Evolutionary conservation across 1,284 basidiomycete species (phyloP).

Genomic region (Farysia itapuensis): DNA sequence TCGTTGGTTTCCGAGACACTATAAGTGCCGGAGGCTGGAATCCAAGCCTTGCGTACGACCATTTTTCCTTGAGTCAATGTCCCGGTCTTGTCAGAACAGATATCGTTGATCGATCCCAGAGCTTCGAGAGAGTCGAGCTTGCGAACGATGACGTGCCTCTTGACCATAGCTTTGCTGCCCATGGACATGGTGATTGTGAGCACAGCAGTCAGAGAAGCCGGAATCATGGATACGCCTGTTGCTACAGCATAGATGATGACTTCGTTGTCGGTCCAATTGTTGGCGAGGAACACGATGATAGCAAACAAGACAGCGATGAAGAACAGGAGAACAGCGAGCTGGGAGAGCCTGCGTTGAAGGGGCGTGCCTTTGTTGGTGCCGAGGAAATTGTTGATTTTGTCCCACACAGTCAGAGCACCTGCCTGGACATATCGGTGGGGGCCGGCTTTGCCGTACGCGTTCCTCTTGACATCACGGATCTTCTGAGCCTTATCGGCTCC

Average conservation of each 20-base stretch:
- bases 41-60: slow-evolving; percentile 56
- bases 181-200: slow-evolving; percentile 63
- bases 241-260: slow-evolving; percentile 62
- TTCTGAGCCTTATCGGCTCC: slow-evolving; percentile 48
- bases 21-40: slow-evolving; percentile 51
- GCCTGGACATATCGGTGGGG: slow-evolving; percentile 61
- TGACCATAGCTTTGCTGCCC: slow-evolving; percentile 66
- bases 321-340: slow-evolving; percentile 58
- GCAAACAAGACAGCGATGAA: slow-evolving; percentile 58
- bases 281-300: slow-evolving; percentile 60
- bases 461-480: slow-evolving; percentile 64
- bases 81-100: slow-evolving; percentile 59
- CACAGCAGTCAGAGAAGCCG: slow-evolving; percentile 61
- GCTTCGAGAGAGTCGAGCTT: slow-evolving; percentile 60
- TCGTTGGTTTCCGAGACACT: slow-evolving; percentile 54
- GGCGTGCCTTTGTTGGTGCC: slow-evolving; percentile 60
- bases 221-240: slow-evolving; percentile 66
- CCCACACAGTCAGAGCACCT: slow-evolving; percentile 58
- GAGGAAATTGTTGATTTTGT: slow-evolving; percentile 58
- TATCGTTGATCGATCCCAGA: slow-evolving; percentile 57
- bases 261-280: slow-evolving; percentile 58
- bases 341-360: slow-evolving; percentile 59
- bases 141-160: slow-evolving; percentile 65
- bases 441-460: slow-evolving; percentile 58
- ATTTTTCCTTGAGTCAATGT: slow-evolving; percentile 59